Evolutionary conservation across 1,139 yeast species (phyloP), one percentile per base, ranked within the genome.

Genomic region (Yamadazyma buinensis): DNA sequence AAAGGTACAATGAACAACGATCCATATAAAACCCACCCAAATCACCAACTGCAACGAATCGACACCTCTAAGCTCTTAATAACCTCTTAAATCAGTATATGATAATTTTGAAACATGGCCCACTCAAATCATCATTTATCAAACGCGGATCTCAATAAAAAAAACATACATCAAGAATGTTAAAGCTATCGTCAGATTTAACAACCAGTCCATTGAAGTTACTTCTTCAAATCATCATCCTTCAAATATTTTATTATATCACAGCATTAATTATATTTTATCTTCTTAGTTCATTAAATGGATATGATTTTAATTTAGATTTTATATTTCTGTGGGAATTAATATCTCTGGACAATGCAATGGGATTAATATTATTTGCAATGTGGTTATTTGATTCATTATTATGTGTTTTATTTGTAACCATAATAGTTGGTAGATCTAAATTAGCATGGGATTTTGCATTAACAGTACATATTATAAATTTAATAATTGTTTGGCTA

Each of bases 391-490:
- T 86, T 37, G 95, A 85, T 54, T 72, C 95, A 1, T 65, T 84
- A 34, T 56, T 82, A 14, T 81, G 90, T 51, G 96, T 88, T 2
- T 59, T 86, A 13, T 87, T 87, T 50, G 80, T 92, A 51, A 86
- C 95, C 1, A 62, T 88, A 4, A 80, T 90, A 15, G 95, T 92
- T 13, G 97, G 97, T 0, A 67, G 97, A 40, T 84, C 95, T 27
- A 92, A 90, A 57, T 64, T 92, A 38, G 97, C 97, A 0, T 84
- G 96, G 84, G 98, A 92, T 58, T 92, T 90, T 63, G 96, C 95
- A 10, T 54, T 92, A 23, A 90, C 98, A 0, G 69, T 92, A 12
- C 97, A 92, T 57, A 79, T 85, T 13, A 75, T 92, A 35, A 84
- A 90, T 57, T 59, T 90, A 26, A 37, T 80, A 3, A 79, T 86